These are phyloP conservation scores for Lactarius sanguifluus DNA, from an alignment of 768 basidiomycete genomes.

Conservation along the genomic window DNA sequence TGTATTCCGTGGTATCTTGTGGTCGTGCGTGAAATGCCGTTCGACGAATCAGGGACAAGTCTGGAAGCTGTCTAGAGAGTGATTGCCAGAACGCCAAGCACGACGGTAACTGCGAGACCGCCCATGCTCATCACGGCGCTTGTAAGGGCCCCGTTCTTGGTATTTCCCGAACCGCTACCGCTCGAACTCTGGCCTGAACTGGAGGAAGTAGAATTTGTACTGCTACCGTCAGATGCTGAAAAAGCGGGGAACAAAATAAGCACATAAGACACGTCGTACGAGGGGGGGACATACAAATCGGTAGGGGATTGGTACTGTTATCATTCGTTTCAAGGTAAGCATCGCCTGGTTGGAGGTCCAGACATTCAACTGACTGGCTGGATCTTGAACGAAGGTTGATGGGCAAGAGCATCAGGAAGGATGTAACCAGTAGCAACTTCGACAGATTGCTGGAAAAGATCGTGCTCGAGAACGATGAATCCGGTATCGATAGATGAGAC, in stretches of 20 bases:
- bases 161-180: neutral
- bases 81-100: constrained; percentile 5
- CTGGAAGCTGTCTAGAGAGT: neutral
- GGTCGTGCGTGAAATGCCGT: neutral
- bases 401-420: constrained; percentile 74
- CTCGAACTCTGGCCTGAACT: neutral
- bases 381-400: constrained; percentile 62
- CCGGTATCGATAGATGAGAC: constrained; percentile 60
- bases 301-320: constrained; percentile 61
- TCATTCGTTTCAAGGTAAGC: constrained; percentile 84
- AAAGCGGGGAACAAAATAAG: neutral
- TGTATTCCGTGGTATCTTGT: constrained; percentile 16
- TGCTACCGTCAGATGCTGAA: too few relatives aligned
- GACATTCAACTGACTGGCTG: constrained; percentile 69
- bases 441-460: constrained; percentile 81
- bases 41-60: neutral
- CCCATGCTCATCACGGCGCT: neutral
- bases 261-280: neutral
- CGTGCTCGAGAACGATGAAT: constrained; percentile 88
- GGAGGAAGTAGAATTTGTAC: neutral
- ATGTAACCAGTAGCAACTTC: constrained; percentile 87
- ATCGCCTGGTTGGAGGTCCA: constrained; percentile 54
- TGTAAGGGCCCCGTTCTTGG: neutral
- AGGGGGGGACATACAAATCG: constrained; percentile 27
- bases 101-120: neutral